Evolutionary conservation across 208 protist species (phyloP).

Genomic region (Hexamita inflata): DNA sequence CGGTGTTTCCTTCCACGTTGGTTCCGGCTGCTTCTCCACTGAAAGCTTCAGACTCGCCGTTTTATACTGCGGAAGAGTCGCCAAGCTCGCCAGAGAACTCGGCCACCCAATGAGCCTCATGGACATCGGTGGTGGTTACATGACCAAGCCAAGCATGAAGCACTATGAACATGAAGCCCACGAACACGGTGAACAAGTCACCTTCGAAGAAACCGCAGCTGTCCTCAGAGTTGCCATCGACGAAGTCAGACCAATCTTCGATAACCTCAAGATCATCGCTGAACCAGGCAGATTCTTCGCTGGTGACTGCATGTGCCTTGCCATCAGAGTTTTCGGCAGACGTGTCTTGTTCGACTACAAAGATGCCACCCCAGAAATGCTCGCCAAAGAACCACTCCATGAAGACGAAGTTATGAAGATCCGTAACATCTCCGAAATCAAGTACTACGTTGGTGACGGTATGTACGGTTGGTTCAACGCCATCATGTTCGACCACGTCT

Average conservation of each 20-base stretch:
- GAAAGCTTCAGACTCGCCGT: constrained; percentile 52
- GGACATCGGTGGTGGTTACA: constrained; percentile 63
- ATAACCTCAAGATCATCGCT: constrained; percentile 55
- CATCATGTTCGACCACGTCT: constrained; percentile 58
- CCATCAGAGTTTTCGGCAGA: constrained; percentile 14
- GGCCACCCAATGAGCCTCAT: constrained; percentile 54
- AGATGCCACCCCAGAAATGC: neutral
- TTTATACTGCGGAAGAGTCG: constrained; percentile 42
- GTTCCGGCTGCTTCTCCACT: constrained; percentile 52
- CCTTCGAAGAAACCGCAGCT: constrained; percentile 50
- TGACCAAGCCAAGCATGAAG: neutral
- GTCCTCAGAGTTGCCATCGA: constrained; percentile 46
- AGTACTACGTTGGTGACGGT: constrained; percentile 62
- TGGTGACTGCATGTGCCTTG: constrained; percentile 23
- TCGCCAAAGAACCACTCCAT: neutral
- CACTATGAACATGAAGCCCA: constrained; percentile 2
- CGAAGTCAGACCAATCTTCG: constrained; percentile 44
- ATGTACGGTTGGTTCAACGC: constrained; percentile 66
- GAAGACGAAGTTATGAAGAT: neutral
- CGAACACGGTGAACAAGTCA: neutral
- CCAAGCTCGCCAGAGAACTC: constrained; percentile 47
- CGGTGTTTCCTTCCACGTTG: constrained; percentile 67
- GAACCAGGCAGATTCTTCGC: constrained; percentile 64
- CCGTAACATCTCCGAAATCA: constrained; percentile 2
- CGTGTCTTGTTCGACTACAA: constrained; percentile 28